These are phyloP conservation scores for Turritis glabra DNA, from an alignment of 345 rosid genomes.

Conservation along the genomic window DNA sequence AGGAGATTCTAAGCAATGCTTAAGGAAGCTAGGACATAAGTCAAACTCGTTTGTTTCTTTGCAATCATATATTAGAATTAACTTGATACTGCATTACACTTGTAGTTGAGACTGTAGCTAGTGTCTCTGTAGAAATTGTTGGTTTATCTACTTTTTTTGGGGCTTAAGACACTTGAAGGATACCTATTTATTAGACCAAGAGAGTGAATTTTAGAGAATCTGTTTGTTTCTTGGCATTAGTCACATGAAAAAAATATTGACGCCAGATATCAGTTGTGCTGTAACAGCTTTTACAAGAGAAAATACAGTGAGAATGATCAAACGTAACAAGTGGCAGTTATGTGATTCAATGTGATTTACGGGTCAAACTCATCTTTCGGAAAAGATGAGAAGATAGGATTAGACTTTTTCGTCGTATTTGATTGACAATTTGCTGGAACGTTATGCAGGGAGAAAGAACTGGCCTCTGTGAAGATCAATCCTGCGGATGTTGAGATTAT, in stretches of 20 bases:
- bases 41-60: not conserved
- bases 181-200: not conserved
- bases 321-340: not conserved
- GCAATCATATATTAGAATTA: not conserved
- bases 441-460: conserved; percentile 75
- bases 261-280: not conserved
- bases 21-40: not conserved
- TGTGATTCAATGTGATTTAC: not conserved
- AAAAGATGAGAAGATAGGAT: not conserved
- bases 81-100: not conserved
- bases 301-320: not conserved
- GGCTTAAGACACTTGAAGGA: not conserved
- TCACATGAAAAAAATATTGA: not conserved
- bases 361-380: not conserved
- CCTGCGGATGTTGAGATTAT: conserved; percentile 88
- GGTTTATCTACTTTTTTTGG: not conserved
- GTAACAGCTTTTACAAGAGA: not conserved
- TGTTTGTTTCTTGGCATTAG: not conserved
- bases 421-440: not conserved
- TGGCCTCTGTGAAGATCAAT: conserved; percentile 97
- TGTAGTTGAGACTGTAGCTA: not conserved
- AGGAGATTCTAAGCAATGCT: not conserved
- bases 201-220: not conserved
- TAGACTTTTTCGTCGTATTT: not conserved
- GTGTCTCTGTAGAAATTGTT: conserved; percentile 7